phyloP scores from a whole-genome alignment of 148 eudicot genomes.

The Chenopodium album region DNA sequence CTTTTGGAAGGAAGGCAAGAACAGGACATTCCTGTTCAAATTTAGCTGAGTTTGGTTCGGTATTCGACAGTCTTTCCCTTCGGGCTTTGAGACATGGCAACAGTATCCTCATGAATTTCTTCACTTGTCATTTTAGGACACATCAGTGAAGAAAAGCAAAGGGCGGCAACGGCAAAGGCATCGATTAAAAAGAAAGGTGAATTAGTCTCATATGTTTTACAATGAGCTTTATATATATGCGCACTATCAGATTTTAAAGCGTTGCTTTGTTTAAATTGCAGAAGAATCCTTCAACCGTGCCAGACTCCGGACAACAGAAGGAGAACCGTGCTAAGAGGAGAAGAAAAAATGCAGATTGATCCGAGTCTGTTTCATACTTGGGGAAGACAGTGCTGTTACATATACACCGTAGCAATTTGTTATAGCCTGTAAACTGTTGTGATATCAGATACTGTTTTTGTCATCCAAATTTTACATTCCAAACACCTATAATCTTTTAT shows the following conservation, averaged over 20 bases:
- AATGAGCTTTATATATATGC: not conserved
- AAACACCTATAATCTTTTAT: not conserved
- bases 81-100: not conserved
- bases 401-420: not conserved
- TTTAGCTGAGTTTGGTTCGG: not conserved
- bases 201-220: not conserved
- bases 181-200: constrained; percentile 60
- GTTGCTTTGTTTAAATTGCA: constrained; percentile 25
- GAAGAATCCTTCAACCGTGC: constrained; percentile 18
- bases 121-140: constrained; percentile 1
- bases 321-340: constrained; percentile 60
- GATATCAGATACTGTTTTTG: not conserved
- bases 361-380: not conserved
- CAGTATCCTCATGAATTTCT: not conserved
- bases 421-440: not conserved
- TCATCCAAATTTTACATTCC: not conserved
- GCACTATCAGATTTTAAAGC: not conserved
- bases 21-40: no score
- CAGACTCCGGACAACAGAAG: constrained; percentile 27
- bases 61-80: not conserved
- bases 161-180: constrained; percentile 71
- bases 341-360: constrained; percentile 38
- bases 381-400: not conserved
- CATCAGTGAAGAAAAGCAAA: constrained; percentile 46
- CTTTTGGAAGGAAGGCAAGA: no score